Evolutionary conservation across 306 rosid species (phyloP).

Genomic region (Sicyos edulis): DNA sequence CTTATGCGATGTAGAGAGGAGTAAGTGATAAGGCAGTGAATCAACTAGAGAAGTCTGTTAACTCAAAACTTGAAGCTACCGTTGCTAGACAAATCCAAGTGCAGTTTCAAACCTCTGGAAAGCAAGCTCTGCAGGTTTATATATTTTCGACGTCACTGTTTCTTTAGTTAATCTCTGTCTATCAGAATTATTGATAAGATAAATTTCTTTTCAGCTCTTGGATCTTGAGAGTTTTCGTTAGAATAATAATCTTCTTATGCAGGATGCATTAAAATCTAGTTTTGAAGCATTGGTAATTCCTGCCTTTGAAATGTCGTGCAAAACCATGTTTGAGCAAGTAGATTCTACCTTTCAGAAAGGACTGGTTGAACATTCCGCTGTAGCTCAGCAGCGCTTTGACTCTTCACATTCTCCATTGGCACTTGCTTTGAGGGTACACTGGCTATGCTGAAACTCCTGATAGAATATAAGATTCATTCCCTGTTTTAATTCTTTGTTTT

Average conservation of each 20-base stretch:
- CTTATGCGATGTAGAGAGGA: conserved; percentile 65
- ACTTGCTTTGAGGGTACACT: conserved; percentile 63
- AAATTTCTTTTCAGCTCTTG: background rate
- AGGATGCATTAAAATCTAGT: conserved; percentile 79
- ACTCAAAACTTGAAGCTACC: conserved; percentile 79
- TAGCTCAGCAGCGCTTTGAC: conserved; percentile 76
- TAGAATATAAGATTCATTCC: background rate
- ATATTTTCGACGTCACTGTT: conserved; percentile 18
- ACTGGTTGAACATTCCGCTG: conserved; percentile 72
- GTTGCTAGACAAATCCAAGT: conserved; percentile 96
- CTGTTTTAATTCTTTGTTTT: background rate
- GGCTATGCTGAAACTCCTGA: background rate
- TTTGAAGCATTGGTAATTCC: conserved; percentile 76
- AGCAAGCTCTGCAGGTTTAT: conserved; percentile 87
- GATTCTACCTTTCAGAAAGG: conserved; percentile 93
- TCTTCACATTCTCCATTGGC: conserved; percentile 74
- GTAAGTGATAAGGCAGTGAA: conserved; percentile 90
- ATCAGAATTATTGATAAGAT: background rate
- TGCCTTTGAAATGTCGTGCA: conserved; percentile 90
- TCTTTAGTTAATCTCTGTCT: background rate
- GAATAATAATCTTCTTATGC: conserved; percentile 17
- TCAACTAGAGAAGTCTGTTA: conserved; percentile 87
- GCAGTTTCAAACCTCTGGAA: conserved; percentile 94
- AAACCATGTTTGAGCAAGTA: conserved; percentile 93
- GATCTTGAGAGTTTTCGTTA: conserved; percentile 16